Percentiles rank a stretch among this genome's conserved stretches.
These are phyloP conservation scores for Naumovozyma dairenensis DNA, from an alignment of 805 yeast species.

Conservation along the genomic window DNA sequence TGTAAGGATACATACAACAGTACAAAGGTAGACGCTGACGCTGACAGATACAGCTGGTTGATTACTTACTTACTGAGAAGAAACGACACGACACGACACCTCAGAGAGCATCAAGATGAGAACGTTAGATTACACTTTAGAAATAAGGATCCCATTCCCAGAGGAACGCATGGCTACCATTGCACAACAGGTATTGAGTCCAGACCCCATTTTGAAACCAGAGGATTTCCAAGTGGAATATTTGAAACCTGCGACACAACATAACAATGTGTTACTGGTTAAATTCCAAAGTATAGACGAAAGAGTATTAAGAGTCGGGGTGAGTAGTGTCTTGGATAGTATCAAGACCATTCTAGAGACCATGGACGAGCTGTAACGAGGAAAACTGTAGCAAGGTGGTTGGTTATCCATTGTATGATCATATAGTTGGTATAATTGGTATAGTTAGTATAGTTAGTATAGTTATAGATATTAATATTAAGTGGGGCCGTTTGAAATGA, in stretches of 20 bases:
- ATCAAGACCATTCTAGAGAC: constrained; percentile 72
- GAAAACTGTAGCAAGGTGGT: too few species aligned
- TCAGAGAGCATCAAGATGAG: too few species aligned
- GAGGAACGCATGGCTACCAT: constrained; percentile 48
- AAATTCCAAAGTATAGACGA: constrained; percentile 56
- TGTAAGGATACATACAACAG: too few species aligned
- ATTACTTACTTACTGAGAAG: too few species aligned
- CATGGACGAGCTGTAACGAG: constrained; percentile 48
- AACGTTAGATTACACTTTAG: constrained; percentile 3
- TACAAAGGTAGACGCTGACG: too few species aligned
- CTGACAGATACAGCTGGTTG: too few species aligned
- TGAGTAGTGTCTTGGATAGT: constrained; percentile 69
- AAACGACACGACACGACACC: too few species aligned
- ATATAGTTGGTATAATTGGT: too few species aligned
- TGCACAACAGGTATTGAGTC: constrained; percentile 50
- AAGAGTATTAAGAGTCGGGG: constrained; percentile 73
- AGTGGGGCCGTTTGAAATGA: too few species aligned
- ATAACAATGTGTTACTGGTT: constrained; percentile 34
- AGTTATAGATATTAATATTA: too few species aligned
- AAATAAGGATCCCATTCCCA: constrained; percentile 49
- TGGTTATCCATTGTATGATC: too few species aligned
- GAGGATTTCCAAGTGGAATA: constrained; percentile 49
- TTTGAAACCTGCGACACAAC: constrained; percentile 13
- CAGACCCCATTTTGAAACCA: constrained; percentile 75
- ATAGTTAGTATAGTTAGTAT: too few species aligned